Evolutionary conservation across 1,284 basidiomycete genomes (phyloP), one percentile per base, ranked within the genome.

Genomic region (Tremellales sp.): DNA sequence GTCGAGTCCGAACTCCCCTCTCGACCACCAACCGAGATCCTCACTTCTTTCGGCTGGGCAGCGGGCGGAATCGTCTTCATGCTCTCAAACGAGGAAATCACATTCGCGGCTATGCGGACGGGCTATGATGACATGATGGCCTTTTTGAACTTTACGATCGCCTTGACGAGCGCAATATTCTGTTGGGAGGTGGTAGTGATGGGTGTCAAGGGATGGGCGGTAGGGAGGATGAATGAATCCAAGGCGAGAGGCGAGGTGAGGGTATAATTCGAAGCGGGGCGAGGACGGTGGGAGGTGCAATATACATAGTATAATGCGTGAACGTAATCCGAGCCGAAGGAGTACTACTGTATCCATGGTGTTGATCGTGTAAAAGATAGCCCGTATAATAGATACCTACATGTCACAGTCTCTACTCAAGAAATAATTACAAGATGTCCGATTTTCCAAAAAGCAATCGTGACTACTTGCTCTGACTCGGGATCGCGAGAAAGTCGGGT

Each of bases 1-100:
- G 65, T 68, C 12, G 67, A 70, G 12, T 88, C 86, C 2, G 79
- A 86, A 19, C 79, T 91, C 10, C 93, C 94, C 2, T 88, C 87
- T n/a, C 83, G 92, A 5, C 93, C 93, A 1, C 93, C 93, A 0
- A 96, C 92, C 0, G 93, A 97, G 76, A 86, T 88, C 1, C 73
- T 97, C 40, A 89, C 85, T 4, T 82, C 87, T 45, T 90, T 97
- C 74, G 87, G 87, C 75, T 79, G 93, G 45, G 82, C 90, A 4
- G 77, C 77, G 41, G 93, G 94, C 45, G 93, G 94, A 3, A 74
- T 97, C 49, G 81, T 86, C 45, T 97, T 97, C 75, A 91, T 96
- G 76, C 82, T 93, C 48, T 89, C 86, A 36, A 86, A 86, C 27
- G 93, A 97, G 73, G 91, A 96, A 67, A 74, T 97, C 10, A 87